Evolutionary conservation across 495 filamentous ascomycete species (phyloP).

Genomic region (Pseudotulostoma volvatum): DNA sequence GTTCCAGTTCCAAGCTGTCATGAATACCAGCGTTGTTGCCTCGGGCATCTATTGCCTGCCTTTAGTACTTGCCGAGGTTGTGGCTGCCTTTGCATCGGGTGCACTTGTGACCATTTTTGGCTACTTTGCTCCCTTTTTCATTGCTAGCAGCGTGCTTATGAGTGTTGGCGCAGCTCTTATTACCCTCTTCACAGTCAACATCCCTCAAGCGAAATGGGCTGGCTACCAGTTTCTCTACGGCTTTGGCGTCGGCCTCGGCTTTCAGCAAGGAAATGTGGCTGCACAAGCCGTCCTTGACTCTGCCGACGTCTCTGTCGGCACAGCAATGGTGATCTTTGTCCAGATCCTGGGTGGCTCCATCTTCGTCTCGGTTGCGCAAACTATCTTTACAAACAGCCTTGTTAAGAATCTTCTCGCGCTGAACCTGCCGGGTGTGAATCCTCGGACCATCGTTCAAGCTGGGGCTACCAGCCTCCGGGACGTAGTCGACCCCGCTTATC

Average conservation of each 20-base stretch:
- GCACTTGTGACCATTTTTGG: conserved; percentile 37
- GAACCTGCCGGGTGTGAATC: conserved; percentile 26
- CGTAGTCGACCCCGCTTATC: conserved; percentile 21
- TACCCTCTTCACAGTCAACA: conserved; percentile 14
- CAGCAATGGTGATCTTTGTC: conserved; percentile 11
- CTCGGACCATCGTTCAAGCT: conserved; percentile 22
- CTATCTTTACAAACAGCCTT: conserved; percentile 29
- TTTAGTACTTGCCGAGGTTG: conserved; percentile 36
- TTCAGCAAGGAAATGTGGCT: conserved; percentile 20
- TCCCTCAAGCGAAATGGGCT: conserved; percentile 16
- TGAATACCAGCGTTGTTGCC: conserved; percentile 39
- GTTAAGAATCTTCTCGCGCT: conserved; percentile 13
- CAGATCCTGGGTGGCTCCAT: conserved; percentile 32
- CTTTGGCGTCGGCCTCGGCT: conserved; percentile 13
- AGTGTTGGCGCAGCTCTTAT: conserved; percentile 42
- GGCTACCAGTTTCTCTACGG: conserved; percentile 26
- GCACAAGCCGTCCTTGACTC: conserved; percentile 12
- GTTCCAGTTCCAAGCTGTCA: conserved; percentile 62
- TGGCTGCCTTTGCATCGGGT: conserved; percentile 39
- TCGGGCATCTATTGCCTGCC: conserved; percentile 55
- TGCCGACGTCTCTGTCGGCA: conserved; percentile 10
- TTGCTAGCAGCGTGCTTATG: conserved; percentile 30
- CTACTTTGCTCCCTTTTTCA: conserved; percentile 44
- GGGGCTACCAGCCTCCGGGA: conserved; percentile 36
- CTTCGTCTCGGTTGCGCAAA: conserved; percentile 29